Evolutionary conservation across 345 rosid species (phyloP).

Genomic region (Camelina sativa): DNA sequence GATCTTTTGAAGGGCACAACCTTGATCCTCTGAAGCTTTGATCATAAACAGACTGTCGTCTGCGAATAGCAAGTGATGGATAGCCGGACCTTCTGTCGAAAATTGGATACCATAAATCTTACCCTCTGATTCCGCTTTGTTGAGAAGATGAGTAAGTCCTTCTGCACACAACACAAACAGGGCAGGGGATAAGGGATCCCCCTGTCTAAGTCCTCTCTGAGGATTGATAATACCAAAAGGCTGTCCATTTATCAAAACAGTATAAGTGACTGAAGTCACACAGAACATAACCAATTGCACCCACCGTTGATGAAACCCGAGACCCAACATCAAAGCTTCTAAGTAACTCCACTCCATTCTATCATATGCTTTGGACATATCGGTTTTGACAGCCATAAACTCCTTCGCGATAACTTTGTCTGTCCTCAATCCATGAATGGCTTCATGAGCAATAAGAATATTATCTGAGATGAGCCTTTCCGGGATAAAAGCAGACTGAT

Average conservation of each 20-base stretch:
- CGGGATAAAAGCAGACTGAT: too few relatives aligned
- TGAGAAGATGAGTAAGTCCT: background rate
- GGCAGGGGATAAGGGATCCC: background rate
- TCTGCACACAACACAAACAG: background rate
- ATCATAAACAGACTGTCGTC: background rate
- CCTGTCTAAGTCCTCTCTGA: background rate
- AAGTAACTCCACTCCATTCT: too few relatives aligned
- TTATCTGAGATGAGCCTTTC: too few relatives aligned
- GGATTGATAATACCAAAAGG: accelerated
- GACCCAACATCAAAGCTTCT: too few relatives aligned
- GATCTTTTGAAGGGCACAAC: too few relatives aligned
- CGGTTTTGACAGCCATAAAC: too few relatives aligned
- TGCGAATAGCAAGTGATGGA: background rate
- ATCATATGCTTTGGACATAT: too few relatives aligned
- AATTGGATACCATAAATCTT: background rate
- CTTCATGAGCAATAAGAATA: too few relatives aligned
- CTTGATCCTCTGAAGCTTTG: too few relatives aligned
- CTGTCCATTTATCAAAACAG: accelerated
- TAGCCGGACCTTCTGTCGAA: accelerated
- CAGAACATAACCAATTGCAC: background rate
- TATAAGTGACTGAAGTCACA: accelerated
- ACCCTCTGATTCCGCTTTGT: accelerated
- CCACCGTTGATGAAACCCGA: background rate
- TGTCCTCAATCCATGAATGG: too few relatives aligned
- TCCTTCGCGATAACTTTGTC: too few relatives aligned